Evolutionary conservation across 1,284 basidiomycete genomes (phyloP), one percentile per base, ranked within the genome.

Genomic region (Rhodotorula sp.): DNA sequence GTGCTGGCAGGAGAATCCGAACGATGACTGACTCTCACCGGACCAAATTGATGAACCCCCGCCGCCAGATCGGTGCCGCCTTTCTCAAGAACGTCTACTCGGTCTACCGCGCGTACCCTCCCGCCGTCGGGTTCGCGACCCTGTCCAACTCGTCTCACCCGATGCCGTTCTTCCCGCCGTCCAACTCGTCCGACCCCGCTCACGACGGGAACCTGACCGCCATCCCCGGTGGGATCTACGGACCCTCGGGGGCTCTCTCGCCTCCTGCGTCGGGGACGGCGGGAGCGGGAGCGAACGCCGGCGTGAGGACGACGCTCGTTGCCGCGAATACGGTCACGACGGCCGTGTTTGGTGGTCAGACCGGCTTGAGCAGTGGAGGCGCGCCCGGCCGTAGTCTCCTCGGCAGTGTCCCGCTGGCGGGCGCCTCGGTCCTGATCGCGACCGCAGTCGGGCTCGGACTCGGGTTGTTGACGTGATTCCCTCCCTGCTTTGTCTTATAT

Each of bases 111-210:
- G 83, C 82, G 76, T 79, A 81, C 67, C 83, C 84, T 1, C 64
- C 83, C 2, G 81, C 81, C 1, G 80, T 84, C 56, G 83, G 83
- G 8, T 84, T 84, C 69, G 83, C 83, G 14, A 77, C 75, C 24
- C 78, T 84, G 12, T 74, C 80, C 17, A 72, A 74, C 64, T 66
- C 61, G 4, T 59, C 68, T 30, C 14, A 30, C 15, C n/a, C 49
- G 6, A 54, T 37, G 53, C 51, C 58, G 37, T 54, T 56, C n/a
- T 60, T 63, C 37, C 54, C 56, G 26, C 58, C 64, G 1, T 56
- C 60, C 24, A 61, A 69, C 51, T 66, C 69, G 58, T 62, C 61
- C 66, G 66, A 67, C 57, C 66, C 66, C 0, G 61, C 60, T 3
- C 61, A 56, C 54, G 60, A 58, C 48, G 59, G 59, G 4, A 62